phyloP scores from a whole-genome alignment of 83 land plant species.

The Diphasiastrum complanatum region DNA sequence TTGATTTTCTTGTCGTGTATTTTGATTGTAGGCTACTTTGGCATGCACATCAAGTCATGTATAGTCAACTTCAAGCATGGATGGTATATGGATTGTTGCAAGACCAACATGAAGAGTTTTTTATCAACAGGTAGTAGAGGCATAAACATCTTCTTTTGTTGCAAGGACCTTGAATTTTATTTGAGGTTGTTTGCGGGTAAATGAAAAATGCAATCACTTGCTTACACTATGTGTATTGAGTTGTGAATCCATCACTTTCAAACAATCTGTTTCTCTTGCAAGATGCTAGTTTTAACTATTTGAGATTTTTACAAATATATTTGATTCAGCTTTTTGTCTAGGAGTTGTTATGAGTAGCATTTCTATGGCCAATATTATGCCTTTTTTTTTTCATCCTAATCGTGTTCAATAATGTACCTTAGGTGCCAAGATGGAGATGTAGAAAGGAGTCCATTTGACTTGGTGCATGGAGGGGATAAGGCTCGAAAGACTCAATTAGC shows the following conservation, averaged over 20 bases:
- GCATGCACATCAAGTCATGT: constrained; percentile 99
- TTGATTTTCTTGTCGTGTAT: background rate
- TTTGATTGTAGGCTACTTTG: constrained; percentile 67
- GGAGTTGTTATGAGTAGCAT: too few relatives aligned
- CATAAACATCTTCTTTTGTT: too few relatives aligned
- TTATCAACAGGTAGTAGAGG: constrained; percentile 93
- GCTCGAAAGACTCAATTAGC: constrained; percentile 29
- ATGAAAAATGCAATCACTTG: too few relatives aligned
- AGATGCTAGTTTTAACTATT: too few relatives aligned
- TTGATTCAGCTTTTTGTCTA: background rate
- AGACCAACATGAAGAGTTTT: constrained; percentile 89
- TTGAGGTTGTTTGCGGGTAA: background rate
- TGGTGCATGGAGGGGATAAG: constrained; percentile 28
- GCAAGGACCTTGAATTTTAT: background rate
- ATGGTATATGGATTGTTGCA: constrained; percentile 97
- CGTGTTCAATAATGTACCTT: too few relatives aligned
- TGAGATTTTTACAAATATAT: background rate
- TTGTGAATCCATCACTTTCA: too few relatives aligned
- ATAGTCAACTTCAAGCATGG: constrained; percentile 90
- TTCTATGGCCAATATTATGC: background rate
- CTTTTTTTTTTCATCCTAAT: background rate
- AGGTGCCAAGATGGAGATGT: constrained; percentile 49
- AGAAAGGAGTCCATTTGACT: background rate
- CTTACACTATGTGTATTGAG: too few relatives aligned
- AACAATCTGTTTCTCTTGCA: too few relatives aligned